phyloP scores from a whole-genome alignment of 345 rosid species.

The Arabidopsis arenosa region DNA sequence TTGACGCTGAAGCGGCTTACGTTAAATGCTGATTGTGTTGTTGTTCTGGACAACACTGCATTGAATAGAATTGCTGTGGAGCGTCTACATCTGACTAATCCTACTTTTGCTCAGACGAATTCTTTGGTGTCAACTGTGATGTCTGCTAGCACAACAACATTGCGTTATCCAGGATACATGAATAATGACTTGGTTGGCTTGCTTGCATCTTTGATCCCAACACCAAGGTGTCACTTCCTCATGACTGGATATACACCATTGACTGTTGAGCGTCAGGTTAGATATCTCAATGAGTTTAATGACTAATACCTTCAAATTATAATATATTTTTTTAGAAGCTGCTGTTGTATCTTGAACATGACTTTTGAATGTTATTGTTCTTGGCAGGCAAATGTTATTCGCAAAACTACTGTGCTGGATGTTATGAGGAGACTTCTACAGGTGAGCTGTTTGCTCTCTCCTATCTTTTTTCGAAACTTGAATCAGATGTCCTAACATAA shows the following conservation, averaged over 20 bases:
- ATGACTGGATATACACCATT: slow-evolving; percentile 99
- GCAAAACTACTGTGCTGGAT: slow-evolving; percentile 95
- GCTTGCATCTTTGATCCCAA: slow-evolving; percentile 94
- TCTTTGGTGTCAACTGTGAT: slow-evolving; percentile 95
- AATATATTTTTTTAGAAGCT: neutral
- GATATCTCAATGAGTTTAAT: neutral
- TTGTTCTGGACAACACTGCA: slow-evolving; percentile 98
- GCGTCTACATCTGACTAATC: slow-evolving; percentile 84
- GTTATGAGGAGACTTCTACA: slow-evolving; percentile 99
- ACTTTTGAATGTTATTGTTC: slow-evolving; percentile 15
- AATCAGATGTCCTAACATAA: too few relatives aligned
- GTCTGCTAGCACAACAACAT: slow-evolving; percentile 98
- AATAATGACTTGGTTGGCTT: slow-evolving; percentile 99
- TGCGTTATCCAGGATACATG: slow-evolving; percentile 98
- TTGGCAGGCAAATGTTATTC: slow-evolving; percentile 90
- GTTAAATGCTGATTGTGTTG: slow-evolving; percentile 95
- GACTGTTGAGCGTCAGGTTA: slow-evolving; percentile 94
- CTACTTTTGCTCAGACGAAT: slow-evolving; percentile 92
- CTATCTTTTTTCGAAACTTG: too few relatives aligned
- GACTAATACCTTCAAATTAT: neutral
- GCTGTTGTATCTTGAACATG: neutral
- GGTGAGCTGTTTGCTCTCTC: slow-evolving; percentile 46
- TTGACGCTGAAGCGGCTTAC: slow-evolving; percentile 94
- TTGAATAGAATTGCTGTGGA: slow-evolving; percentile 95
- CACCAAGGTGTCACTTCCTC: slow-evolving; percentile 99